Evolutionary conservation across 2,329 filamentous ascomycete genomes (phyloP).

Genomic region (Penicillium sp.): DNA sequence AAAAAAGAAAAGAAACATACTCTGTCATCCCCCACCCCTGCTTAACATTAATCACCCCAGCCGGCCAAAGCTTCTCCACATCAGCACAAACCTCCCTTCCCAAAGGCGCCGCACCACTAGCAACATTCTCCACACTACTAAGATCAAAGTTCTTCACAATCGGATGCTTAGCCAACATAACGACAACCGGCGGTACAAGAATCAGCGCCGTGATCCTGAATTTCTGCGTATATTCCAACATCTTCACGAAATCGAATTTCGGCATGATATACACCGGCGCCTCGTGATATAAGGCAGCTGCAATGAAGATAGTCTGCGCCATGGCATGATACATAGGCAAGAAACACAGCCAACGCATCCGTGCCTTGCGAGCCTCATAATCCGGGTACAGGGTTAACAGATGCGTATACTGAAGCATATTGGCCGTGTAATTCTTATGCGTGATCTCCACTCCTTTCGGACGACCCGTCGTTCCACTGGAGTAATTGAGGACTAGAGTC

Average conservation of each 20-base stretch:
- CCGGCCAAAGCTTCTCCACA: conserved; percentile 58
- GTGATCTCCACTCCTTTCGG: conserved; percentile 82
- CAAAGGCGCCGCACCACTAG: conserved; percentile 70
- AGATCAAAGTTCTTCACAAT: conserved; percentile 66
- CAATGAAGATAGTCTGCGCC: conserved; percentile 70
- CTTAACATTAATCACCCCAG: conserved; percentile 53
- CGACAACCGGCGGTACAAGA: conserved; percentile 73
- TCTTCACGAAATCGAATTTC: conserved; percentile 71
- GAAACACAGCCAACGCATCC: conserved; percentile 60
- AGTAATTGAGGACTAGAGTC: conserved; percentile 73
- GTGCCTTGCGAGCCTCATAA: conserved; percentile 46
- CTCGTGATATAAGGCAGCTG: conserved; percentile 51
- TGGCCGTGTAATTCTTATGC: conserved; percentile 75
- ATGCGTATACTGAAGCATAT: conserved; percentile 61
- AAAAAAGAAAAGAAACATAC: conserved; percentile 37
- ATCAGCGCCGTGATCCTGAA: conserved; percentile 67
- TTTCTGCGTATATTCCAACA: conserved; percentile 67
- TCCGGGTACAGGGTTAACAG: conserved; percentile 50
- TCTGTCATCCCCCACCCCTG: conserved; percentile 93
- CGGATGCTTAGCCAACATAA: conserved; percentile 71
- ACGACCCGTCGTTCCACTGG: conserved; percentile 70
- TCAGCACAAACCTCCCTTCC: conserved; percentile 54
- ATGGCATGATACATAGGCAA: conserved; percentile 76
- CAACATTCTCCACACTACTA: conserved; percentile 61
- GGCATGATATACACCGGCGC: conserved; percentile 76